Evolutionary conservation across 1,284 basidiomycete species (phyloP).

Genomic region (Trichosporon faecale): DNA sequence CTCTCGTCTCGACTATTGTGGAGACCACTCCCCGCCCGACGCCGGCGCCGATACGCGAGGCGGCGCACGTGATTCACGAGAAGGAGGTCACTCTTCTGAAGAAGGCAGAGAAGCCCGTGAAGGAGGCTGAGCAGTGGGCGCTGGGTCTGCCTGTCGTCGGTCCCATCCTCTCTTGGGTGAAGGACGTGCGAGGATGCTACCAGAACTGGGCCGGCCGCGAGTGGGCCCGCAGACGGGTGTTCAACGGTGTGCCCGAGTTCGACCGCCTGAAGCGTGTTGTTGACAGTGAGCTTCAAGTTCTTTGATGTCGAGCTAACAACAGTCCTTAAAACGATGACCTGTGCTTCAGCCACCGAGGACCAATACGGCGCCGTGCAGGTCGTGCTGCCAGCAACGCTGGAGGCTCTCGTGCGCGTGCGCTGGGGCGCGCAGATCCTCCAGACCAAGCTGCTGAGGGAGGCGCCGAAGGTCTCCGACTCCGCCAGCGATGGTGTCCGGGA

Average conservation of each 20-base stretch:
- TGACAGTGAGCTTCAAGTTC: constrained; percentile 36
- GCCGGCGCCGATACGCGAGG: constrained; percentile 18
- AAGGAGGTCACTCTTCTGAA: constrained; percentile 20
- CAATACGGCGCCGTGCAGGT: constrained; percentile 46
- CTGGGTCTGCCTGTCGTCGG: constrained; percentile 18
- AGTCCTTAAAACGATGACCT: constrained; percentile 37
- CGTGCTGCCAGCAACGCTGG: constrained; percentile 42
- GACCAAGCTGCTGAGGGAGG: constrained; percentile 26
- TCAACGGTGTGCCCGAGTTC: constrained; percentile 31
- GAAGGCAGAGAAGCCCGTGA: constrained; percentile 18
- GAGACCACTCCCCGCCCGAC: constrained; percentile 37
- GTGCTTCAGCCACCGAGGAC: constrained; percentile 46
- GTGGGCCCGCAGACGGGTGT: constrained; percentile 35
- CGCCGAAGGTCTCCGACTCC: constrained; percentile 20
- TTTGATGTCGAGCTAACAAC: constrained; percentile 5
- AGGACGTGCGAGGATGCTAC: constrained; percentile 20
- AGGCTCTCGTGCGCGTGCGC: constrained; percentile 42
- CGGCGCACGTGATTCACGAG: constrained; percentile 15
- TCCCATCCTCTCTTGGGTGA: constrained; percentile 5
- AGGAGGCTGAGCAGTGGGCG: constrained; percentile 21
- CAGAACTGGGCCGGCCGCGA: constrained; percentile 32
- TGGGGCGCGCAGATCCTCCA: constrained; percentile 28
- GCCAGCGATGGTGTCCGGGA: constrained; percentile 16
- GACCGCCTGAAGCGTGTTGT: constrained; percentile 33
- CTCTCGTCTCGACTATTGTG: constrained; percentile 28